phyloP scores from a whole-genome alignment of 768 basidiomycete genomes.

The Psilocybe cubensis region DNA sequence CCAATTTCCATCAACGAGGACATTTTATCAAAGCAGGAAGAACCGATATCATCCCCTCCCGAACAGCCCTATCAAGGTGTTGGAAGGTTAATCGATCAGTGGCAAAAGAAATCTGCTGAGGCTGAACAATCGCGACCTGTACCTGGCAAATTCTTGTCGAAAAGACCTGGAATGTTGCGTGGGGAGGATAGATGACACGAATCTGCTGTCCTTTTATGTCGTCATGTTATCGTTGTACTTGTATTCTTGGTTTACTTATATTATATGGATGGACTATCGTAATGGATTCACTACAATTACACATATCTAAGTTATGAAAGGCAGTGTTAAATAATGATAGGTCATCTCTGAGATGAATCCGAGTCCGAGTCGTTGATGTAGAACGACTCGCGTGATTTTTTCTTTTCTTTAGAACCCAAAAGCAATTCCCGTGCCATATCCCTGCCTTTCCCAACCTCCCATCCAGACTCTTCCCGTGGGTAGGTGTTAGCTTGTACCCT shows the following conservation, averaged over 20 bases:
- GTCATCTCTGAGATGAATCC: conserved; percentile 15
- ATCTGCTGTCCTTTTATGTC: background rate
- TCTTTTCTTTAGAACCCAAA: conserved; percentile 11
- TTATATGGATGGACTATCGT: background rate
- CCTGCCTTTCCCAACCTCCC: conserved; percentile 56
- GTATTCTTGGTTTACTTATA: conserved; percentile 11
- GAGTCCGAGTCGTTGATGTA: conserved; percentile 27
- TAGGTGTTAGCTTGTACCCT: conserved; percentile 42
- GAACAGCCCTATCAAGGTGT: conserved; percentile 85
- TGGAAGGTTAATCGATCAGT: conserved; percentile 83
- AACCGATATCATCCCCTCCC: conserved; percentile 68
- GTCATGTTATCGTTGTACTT: background rate
- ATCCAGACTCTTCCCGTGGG: conserved; percentile 39
- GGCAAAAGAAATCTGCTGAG: conserved; percentile 50
- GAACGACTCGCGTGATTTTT: conserved; percentile 20
- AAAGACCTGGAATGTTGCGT: conserved; percentile 40
- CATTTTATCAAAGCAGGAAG: conserved; percentile 19
- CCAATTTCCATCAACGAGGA: conserved; percentile 22
- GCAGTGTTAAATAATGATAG: background rate
- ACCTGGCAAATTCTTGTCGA: conserved; percentile 40
- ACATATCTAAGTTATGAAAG: background rate
- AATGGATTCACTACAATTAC: conserved; percentile 10
- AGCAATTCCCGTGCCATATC: conserved; percentile 53
- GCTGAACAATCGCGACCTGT: conserved; percentile 25
- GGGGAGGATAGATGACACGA: conserved; percentile 23